Evolutionary conservation across 176 grass and related monocot species (phyloP).

Genomic region (Urochloa ruziziensis): DNA sequence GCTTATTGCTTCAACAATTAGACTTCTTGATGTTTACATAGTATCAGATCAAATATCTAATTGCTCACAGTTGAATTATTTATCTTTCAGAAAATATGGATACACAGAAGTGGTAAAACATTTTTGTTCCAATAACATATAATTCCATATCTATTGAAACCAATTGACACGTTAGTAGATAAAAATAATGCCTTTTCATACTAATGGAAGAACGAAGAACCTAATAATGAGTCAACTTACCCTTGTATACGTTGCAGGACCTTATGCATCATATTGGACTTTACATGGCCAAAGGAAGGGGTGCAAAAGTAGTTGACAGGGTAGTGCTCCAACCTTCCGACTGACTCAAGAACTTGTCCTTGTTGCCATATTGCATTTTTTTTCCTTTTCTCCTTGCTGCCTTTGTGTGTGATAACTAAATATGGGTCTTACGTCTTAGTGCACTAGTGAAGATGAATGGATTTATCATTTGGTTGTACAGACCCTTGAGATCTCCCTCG

Average conservation of each 20-base stretch:
- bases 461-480: not conserved
- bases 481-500: not conserved
- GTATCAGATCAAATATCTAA: too few species aligned
- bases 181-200: too few species aligned
- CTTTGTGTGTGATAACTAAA: not conserved
- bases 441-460: not conserved
- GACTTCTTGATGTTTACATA: too few species aligned
- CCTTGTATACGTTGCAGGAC: slow-evolving; percentile 43
- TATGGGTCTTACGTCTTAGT: not conserved
- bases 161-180: too few species aligned
- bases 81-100: too few species aligned
- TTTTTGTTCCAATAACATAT: too few species aligned
- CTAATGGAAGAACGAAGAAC: not conserved
- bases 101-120: too few species aligned
- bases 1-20: too few species aligned
- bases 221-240: not conserved
- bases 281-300: slow-evolving; percentile 78
- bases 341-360: not conserved
- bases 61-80: too few species aligned
- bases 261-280: slow-evolving; percentile 88
- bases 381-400: not conserved
- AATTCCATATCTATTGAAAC: not conserved
- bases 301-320: slow-evolving; percentile 65
- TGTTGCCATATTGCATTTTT: not conserved
- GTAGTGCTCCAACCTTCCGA: slow-evolving; percentile 37